phyloP scores from a whole-genome alignment of 495 filamentous ascomycete species.

The Neurospora sp. region DNA sequence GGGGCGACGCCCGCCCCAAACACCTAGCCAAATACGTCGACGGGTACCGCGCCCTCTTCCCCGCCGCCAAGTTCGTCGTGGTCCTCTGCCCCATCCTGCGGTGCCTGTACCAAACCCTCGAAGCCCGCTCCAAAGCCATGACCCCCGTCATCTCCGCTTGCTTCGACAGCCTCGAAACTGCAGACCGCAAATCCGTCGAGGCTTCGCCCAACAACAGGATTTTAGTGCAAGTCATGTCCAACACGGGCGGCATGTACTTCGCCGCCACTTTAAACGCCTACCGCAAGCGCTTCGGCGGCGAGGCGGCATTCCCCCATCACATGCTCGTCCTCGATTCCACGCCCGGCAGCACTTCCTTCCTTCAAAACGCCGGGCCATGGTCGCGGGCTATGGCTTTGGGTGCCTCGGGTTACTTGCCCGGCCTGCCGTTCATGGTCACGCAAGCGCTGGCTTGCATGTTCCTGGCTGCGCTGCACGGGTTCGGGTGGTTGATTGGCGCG shows the following conservation, averaged over 20 bases:
- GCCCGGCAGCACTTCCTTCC: slow-evolving; percentile 38
- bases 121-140: slow-evolving; percentile 35
- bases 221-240: slow-evolving; percentile 42
- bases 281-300: slow-evolving; percentile 16
- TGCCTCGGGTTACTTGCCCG: slow-evolving; percentile 24
- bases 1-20: slow-evolving; percentile 45
- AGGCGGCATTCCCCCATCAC: slow-evolving; percentile 27
- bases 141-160: slow-evolving; percentile 37
- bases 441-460: slow-evolving; percentile 32
- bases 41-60: slow-evolving; percentile 41
- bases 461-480: slow-evolving; percentile 17
- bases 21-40: slow-evolving; percentile 45
- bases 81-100: slow-evolving; percentile 39
- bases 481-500: slow-evolving; percentile 22
- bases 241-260: slow-evolving; percentile 40
- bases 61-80: slow-evolving; percentile 33
- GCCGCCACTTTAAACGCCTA: slow-evolving; percentile 40
- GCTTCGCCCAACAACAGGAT: slow-evolving; percentile 20
- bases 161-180: slow-evolving; percentile 14
- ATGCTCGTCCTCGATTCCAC: slow-evolving; percentile 43
- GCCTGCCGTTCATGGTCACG: slow-evolving; percentile 32
- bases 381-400: slow-evolving; percentile 44
- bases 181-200: neutral
- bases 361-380: slow-evolving; percentile 38
- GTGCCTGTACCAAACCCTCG: slow-evolving; percentile 31